phyloP scores from a whole-genome alignment of 352 stramenopile species.

The Globisporangium okanoganense region DNA sequence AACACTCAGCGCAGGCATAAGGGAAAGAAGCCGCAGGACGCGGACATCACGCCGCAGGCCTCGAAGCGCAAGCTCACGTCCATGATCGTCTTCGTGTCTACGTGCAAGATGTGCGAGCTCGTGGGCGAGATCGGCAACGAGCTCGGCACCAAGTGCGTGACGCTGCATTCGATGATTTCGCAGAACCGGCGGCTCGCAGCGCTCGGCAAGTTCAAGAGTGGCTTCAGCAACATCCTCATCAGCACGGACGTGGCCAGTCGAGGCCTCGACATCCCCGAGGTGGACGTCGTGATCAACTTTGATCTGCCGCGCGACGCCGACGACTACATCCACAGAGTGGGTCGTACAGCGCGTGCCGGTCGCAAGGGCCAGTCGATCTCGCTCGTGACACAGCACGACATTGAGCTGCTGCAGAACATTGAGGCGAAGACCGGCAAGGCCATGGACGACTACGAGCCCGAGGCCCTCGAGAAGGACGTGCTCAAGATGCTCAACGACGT shows the following conservation, averaged over 20 bases:
- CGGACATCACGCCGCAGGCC: slow-evolving; percentile 12
- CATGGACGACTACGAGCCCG: slow-evolving; percentile 87
- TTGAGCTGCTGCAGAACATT: slow-evolving; percentile 94
- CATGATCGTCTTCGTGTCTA: slow-evolving; percentile 98
- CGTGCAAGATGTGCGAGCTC: slow-evolving; percentile 93
- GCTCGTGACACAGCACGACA: slow-evolving; percentile 94
- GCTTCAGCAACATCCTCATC: slow-evolving; percentile 91
- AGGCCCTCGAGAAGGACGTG: slow-evolving; percentile 90
- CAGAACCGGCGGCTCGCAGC: slow-evolving; percentile 93
- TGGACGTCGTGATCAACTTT: slow-evolving; percentile 97
- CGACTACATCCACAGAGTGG: slow-evolving; percentile 98
- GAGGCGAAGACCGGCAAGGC: slow-evolving; percentile 89
- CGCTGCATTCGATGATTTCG: slow-evolving; percentile 94
- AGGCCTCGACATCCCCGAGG: slow-evolving; percentile 95
- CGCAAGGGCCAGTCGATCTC: slow-evolving; percentile 90
- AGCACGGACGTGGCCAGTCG: slow-evolving; percentile 96
- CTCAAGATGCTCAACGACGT: slow-evolving; percentile 95
- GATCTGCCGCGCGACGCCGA: slow-evolving; percentile 94
- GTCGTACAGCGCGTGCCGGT: slow-evolving; percentile 93
- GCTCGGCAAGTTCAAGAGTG: slow-evolving; percentile 97
- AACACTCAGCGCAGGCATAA: slow-evolving; percentile 26
- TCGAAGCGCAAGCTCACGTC: slow-evolving; percentile 47
- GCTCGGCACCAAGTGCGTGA: slow-evolving; percentile 91
- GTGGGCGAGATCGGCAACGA: slow-evolving; percentile 93
- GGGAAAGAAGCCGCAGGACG: slow-evolving; percentile 17